phyloP scores from a whole-genome alignment of 345 rosid species.

The Brassica nigra region DNA sequence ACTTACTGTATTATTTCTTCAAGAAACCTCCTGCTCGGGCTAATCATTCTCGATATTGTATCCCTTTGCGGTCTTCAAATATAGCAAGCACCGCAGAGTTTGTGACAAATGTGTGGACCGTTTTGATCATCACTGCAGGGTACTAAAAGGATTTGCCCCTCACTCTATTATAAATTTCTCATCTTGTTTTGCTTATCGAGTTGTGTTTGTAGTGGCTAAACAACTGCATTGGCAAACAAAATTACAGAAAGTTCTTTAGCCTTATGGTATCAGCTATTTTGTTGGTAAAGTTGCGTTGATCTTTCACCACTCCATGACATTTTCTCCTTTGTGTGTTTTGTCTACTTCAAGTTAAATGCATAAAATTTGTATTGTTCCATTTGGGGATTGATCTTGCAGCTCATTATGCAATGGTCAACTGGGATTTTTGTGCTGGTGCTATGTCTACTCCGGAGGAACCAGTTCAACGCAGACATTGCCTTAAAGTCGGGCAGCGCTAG shows the following conservation, averaged over 20 bases:
- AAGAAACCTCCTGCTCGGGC: too few relatives aligned
- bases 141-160: constrained; percentile 36
- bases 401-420: constrained; percentile 86
- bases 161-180: constrained; percentile 8
- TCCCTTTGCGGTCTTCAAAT: constrained; percentile 69
- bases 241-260: constrained; percentile 86
- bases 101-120: constrained; percentile 33
- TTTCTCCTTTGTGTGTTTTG: background rate
- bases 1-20: too few relatives aligned
- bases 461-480: too few relatives aligned
- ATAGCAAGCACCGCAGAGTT: constrained; percentile 97
- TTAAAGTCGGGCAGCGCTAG: too few relatives aligned
- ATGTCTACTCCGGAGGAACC: too few relatives aligned
- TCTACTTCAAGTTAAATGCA: constrained; percentile 40
- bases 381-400: constrained; percentile 87
- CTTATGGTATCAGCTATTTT: constrained; percentile 85
- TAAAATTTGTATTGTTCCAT: constrained; percentile 49
- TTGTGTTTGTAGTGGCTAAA: constrained; percentile 81
- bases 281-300: constrained; percentile 57
- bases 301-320: background rate
- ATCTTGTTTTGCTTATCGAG: constrained; percentile 11
- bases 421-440: constrained; percentile 39
- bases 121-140: constrained; percentile 99
- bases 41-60: background rate
- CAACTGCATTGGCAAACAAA: constrained; percentile 85